Conservation (phyloP, 2,329 filamentous ascomycete genomes). For the Cadophora luteo-olivacea region DNA sequence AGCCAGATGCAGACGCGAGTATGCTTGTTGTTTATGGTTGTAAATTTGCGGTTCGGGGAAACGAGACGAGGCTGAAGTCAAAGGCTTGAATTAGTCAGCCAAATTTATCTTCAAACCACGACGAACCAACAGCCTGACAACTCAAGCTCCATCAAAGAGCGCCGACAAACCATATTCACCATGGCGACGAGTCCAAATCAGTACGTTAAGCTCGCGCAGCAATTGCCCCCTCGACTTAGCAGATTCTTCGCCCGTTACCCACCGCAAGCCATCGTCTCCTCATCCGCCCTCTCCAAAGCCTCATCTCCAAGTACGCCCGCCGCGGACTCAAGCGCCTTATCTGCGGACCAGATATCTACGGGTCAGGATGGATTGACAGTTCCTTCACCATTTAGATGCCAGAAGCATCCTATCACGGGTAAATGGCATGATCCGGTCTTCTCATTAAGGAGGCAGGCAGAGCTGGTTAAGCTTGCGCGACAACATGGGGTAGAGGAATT, state of each 20-base stretch:
- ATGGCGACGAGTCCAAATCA: conserved; percentile 35
- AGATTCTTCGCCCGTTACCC: conserved; percentile 92
- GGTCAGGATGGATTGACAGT: conserved; percentile 41
- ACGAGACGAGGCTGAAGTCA: conserved; percentile 21
- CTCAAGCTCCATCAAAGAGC: conserved; percentile 22
- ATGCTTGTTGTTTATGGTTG: neutral
- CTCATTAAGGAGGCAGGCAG: conserved; percentile 86
- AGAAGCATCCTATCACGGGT: conserved; percentile 79
- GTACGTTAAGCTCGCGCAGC: conserved; percentile 64
- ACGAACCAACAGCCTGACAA: neutral
- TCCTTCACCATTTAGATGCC: conserved; percentile 81
- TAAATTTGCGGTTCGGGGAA: neutral
- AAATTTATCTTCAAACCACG: conserved; percentile 21
- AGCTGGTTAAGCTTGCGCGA: conserved; percentile 84
- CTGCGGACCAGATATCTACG: conserved; percentile 43
- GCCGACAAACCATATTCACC: conserved; percentile 22
- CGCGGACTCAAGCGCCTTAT: conserved; percentile 48
- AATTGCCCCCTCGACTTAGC: conserved; percentile 78
- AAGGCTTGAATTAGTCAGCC: conserved; percentile 25
- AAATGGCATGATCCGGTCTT: conserved; percentile 84
- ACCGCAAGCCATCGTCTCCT: conserved; percentile 65
- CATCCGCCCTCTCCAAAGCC: conserved; percentile 36
- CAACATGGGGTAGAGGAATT: conserved; percentile 82
- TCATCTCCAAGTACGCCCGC: conserved; percentile 22
- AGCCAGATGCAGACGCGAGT: neutral